Evolutionary conservation across 2,329 filamentous ascomycete genomes (phyloP).

Genomic region (Paraphoma sp.): DNA sequence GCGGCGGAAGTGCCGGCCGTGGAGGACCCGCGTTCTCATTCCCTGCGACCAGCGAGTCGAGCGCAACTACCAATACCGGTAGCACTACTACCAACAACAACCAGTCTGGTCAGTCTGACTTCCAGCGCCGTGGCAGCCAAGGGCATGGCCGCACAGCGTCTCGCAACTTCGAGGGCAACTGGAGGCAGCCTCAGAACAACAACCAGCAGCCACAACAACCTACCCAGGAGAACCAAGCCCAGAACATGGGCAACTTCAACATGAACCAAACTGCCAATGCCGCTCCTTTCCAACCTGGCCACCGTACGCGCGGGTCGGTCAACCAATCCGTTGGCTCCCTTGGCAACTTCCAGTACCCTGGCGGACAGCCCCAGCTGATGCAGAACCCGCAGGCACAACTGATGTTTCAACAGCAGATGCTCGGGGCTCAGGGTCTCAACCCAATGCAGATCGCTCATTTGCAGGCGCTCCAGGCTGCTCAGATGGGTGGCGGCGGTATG

Average conservation of each 20-base stretch:
- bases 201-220: conserved; percentile 57
- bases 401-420: conserved; percentile 82
- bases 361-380: conserved; percentile 80
- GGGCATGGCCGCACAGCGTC: conserved; percentile 84
- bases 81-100: conserved; percentile 41
- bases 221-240: conserved; percentile 53
- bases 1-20: conserved; percentile 66
- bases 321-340: conserved; percentile 83
- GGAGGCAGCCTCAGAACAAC: conserved; percentile 78
- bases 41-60: conserved; percentile 62
- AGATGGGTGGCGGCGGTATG: conserved; percentile 78
- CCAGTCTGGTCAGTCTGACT: conserved; percentile 63
- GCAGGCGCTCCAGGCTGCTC: conserved; percentile 88
- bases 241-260: conserved; percentile 67
- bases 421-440: conserved; percentile 80
- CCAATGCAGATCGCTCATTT: conserved; percentile 88
- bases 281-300: conserved; percentile 87
- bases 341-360: conserved; percentile 86
- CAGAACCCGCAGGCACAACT: conserved; percentile 85
- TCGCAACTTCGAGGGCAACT: conserved; percentile 97
- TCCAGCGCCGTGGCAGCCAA: conserved; percentile 76
- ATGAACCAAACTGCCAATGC: conserved; percentile 74
- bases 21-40: conserved; percentile 78
- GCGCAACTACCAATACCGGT: conserved; percentile 30
- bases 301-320: conserved; percentile 84